Evolutionary conservation across 116 monocot species (phyloP), one percentile per base, ranked within the genome.

Genomic region (Cymodocea nodosa): DNA sequence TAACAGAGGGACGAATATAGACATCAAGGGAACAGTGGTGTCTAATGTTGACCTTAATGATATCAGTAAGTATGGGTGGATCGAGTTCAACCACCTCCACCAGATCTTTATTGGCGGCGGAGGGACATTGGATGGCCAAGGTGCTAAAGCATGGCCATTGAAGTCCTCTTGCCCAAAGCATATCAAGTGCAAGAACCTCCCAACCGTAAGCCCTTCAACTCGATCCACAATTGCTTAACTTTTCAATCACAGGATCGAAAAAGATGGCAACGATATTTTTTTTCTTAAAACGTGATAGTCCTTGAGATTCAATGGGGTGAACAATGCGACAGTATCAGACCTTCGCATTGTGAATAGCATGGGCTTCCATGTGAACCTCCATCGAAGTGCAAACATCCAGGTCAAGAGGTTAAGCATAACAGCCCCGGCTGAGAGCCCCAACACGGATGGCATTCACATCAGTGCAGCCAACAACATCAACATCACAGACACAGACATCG

Each of bases 51-150:
- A 75, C 52, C 17, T 80, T 40, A 39, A 44, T 16, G 74, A 56
- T 15, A 16, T 15, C 30, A 15, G 15, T 20, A 59, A 63, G 3
- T 23, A 23, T 4, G 70, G 56, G 3, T 84, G 84, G 73, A 23
- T 73, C 13, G 59, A 50, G 34, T 75, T 84, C 52, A 57, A 49
- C 11, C 24, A 36, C 37, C 36, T 80, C 14, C 71, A 84, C 23
- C 53, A 51, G 36, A 22, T 80, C n/a, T 53, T 57, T 0, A 7
- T 84, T 10, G 70, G 58, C 23, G 84, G 80, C 15, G 67, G 72
- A 9, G 84, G 84, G 15, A 84, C 84, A n/a, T 67, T 80, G 50
- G 78, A 84, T 11, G 84, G 84, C 19, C 80, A 75, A 39, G 84
- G 84, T 62, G 65, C 78, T 18, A 34, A 23, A 0, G 35, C 75